Base-by-base conservation (phyloP, 805 yeast genomes). In the Candida methanosorbosa region DNA sequence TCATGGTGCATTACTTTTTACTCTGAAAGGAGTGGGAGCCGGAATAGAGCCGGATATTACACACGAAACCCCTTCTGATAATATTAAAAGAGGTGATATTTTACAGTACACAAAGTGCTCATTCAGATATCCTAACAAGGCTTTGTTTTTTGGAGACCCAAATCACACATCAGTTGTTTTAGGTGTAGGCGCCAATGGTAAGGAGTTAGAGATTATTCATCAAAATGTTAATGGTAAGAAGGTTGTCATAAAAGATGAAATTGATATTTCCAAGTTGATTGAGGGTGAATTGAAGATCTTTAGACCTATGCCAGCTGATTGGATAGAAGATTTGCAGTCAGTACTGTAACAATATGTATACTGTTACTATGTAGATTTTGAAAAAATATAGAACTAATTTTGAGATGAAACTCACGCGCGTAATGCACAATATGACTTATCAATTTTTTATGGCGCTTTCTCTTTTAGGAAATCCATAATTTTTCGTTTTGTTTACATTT, bases 41-140 rank as follows among this genome's bases (percentile, higher is more conserved):
- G 40, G 37, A 11, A 20, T 16, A 3, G 30, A 36, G 8, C 49
- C 57, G 2, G 43, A 43, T 7, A 32, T 46, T 11, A 18, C 18
- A 2, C 39, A 47, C 4, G 50, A 50, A 20, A 30, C 45, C 0
- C 52, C 56, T 2, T 44, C 56, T 6, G 78, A 72, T 48, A 61
- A 56, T 18, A 49, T 73, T 24, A 61, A 64, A 38, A 56, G 73
- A 37, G 81, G 81, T n/a, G 81, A 74, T 46, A 64, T 74, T 26
- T 38, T 74, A 15, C 81, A 74, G 47, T 74, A 63, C 43, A 58
- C 54, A 31, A 41, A 53, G 4, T 63, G 72, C 30, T 50, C 50
- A 4, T 68, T 73, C 41, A 55, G 57, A 35, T 55, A 61, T 38
- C 53, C 57, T 5, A 51, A 52, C 17, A 45, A 44, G 8, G 62